Conservation (phyloP, 2,329 filamentous ascomycete species). For the Fusarium continuum region DNA sequence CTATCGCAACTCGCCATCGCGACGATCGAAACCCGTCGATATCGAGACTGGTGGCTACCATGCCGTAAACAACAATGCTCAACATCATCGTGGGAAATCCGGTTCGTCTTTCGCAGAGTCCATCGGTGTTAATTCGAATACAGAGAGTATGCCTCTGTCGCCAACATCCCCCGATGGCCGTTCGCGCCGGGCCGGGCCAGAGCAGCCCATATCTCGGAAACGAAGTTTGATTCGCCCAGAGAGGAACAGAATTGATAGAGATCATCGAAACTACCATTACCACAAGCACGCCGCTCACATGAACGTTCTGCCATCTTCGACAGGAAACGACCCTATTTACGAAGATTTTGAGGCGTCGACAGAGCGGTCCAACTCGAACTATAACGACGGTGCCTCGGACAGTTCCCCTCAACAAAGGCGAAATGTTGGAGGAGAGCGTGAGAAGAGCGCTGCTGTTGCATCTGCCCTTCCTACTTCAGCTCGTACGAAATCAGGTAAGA, state of each 20-base stretch:
- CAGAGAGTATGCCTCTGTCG: constrained; percentile 65
- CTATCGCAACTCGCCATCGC: constrained; percentile 74
- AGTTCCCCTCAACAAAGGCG: constrained; percentile 53
- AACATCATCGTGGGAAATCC: constrained; percentile 66
- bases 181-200: constrained; percentile 41
- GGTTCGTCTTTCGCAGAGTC: constrained; percentile 68
- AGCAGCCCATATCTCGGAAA: constrained; percentile 69
- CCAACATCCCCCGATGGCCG: constrained; percentile 52
- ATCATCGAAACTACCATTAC: constrained; percentile 96
- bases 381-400: constrained; percentile 58
- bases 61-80: constrained; percentile 52
- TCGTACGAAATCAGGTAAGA: constrained; percentile 65
- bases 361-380: constrained; percentile 59
- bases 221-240: constrained; percentile 90
- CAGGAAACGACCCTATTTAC: constrained; percentile 87
- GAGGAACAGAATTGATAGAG: constrained; percentile 81
- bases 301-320: constrained; percentile 88
- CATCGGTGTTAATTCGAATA: constrained; percentile 63
- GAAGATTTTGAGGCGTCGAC: constrained; percentile 78
- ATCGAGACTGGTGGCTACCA: constrained; percentile 71
- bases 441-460: constrained; percentile 45
- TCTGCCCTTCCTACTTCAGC: constrained; percentile 48
- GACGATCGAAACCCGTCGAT: constrained; percentile 72
- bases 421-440: constrained; percentile 45
- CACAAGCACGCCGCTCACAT: constrained; percentile 94